Evolutionary conservation across 2,329 filamentous ascomycete species (phyloP), one percentile per base, ranked within the genome.

Genomic region (Colletotrichum orchidophilum): DNA sequence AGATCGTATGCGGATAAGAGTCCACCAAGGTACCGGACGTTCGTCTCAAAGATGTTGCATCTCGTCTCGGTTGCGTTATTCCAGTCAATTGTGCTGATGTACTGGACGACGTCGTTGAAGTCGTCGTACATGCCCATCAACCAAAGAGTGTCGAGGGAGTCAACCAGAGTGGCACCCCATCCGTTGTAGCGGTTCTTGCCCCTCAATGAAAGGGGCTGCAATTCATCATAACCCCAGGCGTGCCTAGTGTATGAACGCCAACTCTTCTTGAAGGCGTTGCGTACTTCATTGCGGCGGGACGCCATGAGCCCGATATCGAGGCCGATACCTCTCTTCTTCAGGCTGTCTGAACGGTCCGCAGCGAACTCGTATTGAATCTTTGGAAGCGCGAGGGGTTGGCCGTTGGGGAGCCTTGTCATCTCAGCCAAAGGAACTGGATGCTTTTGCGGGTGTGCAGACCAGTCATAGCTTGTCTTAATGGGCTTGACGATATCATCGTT

Each of bases 1-100:
- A 93, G 78, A 76, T 93, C 92, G 76, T 93, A 93, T 0, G 92
- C 91, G n/a, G 89, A 87, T 66, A 94, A 76, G 65, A 93, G 85
- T 1, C 92, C 91, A 15, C 92, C 92, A 0, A 94, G 85, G 76
- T 93, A 93, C 52, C 92, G 87, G 69, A 93, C 93, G 12, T 87
- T 92, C 1, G 91, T 93, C 80, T 94, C 92, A 72, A 94, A 93
- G 0, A 93, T 82, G 73, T 92, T 92, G 63, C 89, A 83, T 18
- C 85, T 83, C 3, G 80, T 77, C 1, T 78, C 78, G 2, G 73
- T 75, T 1, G 85, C 87, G 1, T 82, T 83, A 0, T 83, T 86
- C 80, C 88, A 91, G 75, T 90, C 84, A 54, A 91, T 84, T 80
- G 52, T 68, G 55, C 77, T 77, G 42, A 83, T 84, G 62, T 78